Conservation (phyloP, 2,329 filamentous ascomycete genomes). For the Talaromyces sp. region DNA sequence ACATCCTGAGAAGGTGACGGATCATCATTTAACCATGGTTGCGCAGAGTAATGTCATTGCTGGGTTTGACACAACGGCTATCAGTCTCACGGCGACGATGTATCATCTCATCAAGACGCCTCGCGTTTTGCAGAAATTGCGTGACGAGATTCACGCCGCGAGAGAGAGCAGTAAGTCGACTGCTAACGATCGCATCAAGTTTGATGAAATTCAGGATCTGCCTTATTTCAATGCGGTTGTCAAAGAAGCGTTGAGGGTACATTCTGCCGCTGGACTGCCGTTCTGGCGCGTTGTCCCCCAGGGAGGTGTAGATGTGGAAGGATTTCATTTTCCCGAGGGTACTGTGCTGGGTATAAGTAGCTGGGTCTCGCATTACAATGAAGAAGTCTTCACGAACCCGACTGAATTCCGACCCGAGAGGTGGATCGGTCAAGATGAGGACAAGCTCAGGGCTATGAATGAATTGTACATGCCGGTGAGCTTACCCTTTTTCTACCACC, state of each 20-base stretch:
- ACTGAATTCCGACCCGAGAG: conserved; percentile 29
- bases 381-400: conserved; percentile 25
- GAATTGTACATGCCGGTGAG: conserved; percentile 15
- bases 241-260: conserved; percentile 20
- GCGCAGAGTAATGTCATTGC: conserved; percentile 33
- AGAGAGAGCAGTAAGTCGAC: conserved; percentile 15
- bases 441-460: conserved; percentile 22
- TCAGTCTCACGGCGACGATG: conserved; percentile 28
- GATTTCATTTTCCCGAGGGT: conserved; percentile 30
- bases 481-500: background rate
- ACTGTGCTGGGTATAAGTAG: conserved; percentile 39
- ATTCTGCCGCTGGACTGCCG: conserved; percentile 19
- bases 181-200: conserved; percentile 13
- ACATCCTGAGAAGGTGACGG: conserved; percentile 43
- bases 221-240: conserved; percentile 20
- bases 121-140: conserved; percentile 7
- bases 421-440: conserved; percentile 26
- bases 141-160: conserved; percentile 27
- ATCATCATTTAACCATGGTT: conserved; percentile 40
- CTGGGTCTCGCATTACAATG: conserved; percentile 18
- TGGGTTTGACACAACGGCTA: conserved; percentile 31
- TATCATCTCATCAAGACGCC: conserved; percentile 30
- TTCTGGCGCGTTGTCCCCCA: conserved; percentile 21
- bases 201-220: conserved; percentile 15
- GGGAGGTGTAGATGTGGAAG: conserved; percentile 11